phyloP scores from a whole-genome alignment of 2,329 filamentous ascomycete species.

The Coniochaeta pulveracea region DNA sequence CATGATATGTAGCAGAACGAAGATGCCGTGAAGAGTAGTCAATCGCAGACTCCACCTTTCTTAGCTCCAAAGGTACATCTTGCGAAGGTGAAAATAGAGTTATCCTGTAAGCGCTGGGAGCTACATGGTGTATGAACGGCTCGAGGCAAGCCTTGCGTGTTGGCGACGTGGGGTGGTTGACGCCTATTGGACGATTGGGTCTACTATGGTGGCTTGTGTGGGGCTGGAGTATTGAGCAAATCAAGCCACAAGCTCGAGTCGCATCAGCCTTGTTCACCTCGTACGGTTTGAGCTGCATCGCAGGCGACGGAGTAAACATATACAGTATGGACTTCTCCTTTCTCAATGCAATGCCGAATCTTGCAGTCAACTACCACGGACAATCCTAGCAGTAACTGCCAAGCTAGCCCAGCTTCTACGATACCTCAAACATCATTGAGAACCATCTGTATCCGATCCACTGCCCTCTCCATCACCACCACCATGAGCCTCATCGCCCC shows the following conservation, averaged over 20 bases:
- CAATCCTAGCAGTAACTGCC: too few species aligned
- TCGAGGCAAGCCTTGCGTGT: constrained; percentile 5
- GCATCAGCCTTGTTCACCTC: constrained; percentile 3
- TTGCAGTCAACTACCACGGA: too few species aligned
- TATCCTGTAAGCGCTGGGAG: constrained; percentile 1
- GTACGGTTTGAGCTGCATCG: too few species aligned
- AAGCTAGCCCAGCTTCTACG: too few species aligned
- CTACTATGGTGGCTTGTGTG: not conserved
- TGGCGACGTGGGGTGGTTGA: constrained; percentile 4
- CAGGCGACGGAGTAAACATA: too few species aligned
- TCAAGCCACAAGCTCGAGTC: too few species aligned
- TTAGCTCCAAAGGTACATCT: too few species aligned
- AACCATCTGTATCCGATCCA: constrained; percentile 5
- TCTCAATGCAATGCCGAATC: too few species aligned
- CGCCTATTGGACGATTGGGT: constrained; percentile 1
- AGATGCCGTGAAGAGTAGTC: too few species aligned
- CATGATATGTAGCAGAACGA: not conserved
- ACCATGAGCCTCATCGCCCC: constrained; percentile 4
- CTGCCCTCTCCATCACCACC: constrained; percentile 2
- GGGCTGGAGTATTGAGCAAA: not conserved
- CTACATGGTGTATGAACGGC: not conserved
- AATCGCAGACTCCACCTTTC: too few species aligned
- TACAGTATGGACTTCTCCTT: too few species aligned
- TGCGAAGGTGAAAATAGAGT: too few species aligned
- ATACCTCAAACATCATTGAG: not conserved